Evolutionary conservation across 176 grass and related monocot species (phyloP).

Genomic region (Oryza longistaminata): DNA sequence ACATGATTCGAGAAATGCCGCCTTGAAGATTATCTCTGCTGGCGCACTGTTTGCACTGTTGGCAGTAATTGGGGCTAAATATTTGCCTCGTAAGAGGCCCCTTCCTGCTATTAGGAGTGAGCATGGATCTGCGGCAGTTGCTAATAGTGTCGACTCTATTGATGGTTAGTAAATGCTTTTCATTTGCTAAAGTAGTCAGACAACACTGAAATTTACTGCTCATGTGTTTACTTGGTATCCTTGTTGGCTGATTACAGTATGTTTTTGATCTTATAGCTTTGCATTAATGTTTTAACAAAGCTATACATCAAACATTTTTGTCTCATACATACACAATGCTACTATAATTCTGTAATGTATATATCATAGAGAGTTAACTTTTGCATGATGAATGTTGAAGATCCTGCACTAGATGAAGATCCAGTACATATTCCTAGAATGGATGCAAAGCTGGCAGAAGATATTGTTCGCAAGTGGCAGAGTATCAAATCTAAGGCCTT

Average conservation of each 20-base stretch:
- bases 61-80: conserved; percentile 58
- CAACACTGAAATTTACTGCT: background rate
- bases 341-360: background rate
- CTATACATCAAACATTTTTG: background rate
- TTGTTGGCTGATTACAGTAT: background rate
- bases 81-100: conserved; percentile 61
- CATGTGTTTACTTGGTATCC: background rate
- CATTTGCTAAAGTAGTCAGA: background rate
- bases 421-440: conserved; percentile 59
- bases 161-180: conserved; percentile 39
- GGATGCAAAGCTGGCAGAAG: conserved; percentile 80
- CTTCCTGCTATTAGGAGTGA: conserved; percentile 47
- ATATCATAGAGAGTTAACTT: conserved; percentile 2
- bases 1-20: conserved; percentile 53
- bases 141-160: conserved; percentile 44
- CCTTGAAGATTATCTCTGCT: conserved; percentile 67
- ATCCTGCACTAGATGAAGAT: conserved; percentile 42
- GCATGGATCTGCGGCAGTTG: conserved; percentile 42
- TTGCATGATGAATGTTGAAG: conserved; percentile 35
- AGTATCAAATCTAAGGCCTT: conserved; percentile 81
- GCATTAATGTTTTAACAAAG: background rate
- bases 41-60: conserved; percentile 66
- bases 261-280: background rate
- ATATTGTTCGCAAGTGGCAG: conserved; percentile 83
- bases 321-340: background rate